phyloP scores from a whole-genome alignment of 176 grass and related monocot species.

The Bothriochloa decipiens region DNA sequence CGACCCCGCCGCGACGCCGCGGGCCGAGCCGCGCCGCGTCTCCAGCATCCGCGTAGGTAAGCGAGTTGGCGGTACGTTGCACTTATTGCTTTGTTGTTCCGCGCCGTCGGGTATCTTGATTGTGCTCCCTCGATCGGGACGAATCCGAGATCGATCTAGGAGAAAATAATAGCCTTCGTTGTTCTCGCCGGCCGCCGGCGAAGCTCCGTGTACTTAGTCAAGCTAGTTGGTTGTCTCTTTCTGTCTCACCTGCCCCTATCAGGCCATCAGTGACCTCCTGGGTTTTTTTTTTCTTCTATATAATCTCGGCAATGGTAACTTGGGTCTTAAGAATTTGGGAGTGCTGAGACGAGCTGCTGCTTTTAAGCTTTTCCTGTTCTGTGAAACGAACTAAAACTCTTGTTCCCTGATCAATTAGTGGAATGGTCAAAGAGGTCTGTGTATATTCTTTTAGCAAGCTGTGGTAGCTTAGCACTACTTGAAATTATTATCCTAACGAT shows the following conservation, averaged over 20 bases:
- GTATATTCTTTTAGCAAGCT: not conserved
- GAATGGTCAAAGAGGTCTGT: not conserved
- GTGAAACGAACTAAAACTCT: not conserved
- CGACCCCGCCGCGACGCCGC: not conserved
- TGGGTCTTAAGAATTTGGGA: not conserved
- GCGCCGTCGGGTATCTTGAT: not conserved
- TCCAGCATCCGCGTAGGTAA: slow-evolving; percentile 21
- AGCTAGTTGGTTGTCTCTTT: not conserved
- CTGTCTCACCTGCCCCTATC: not conserved
- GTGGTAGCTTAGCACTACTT: not conserved
- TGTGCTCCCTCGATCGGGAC: not conserved
- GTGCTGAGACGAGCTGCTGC: not conserved
- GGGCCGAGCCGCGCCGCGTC: slow-evolving; percentile 15
- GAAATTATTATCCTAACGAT: too few species aligned
- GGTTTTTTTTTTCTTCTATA: not conserved
- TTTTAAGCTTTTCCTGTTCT: slow-evolving; percentile 11
- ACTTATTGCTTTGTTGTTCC: too few species aligned
- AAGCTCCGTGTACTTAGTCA: not conserved
- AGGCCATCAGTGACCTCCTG: not conserved
- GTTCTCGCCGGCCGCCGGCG: slow-evolving; percentile 31
- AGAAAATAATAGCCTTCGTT: not conserved
- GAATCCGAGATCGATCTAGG: not conserved
- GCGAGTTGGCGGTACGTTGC: not conserved
- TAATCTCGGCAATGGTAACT: not conserved
- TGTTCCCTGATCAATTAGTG: not conserved